Base-by-base conservation (phyloP, 1,139 yeast genomes). In the Meyerozyma carpophila region DNA sequence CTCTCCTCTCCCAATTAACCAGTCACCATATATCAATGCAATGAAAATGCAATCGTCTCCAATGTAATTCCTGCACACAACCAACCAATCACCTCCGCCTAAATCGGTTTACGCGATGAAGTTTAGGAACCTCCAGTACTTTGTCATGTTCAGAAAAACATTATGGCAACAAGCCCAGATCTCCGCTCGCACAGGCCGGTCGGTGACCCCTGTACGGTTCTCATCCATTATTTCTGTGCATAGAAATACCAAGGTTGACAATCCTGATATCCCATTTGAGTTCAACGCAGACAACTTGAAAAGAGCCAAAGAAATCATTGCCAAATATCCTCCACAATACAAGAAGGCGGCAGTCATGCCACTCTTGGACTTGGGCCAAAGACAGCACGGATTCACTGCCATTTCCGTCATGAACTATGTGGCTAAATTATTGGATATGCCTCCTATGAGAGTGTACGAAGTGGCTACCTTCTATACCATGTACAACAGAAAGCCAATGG, bases 391-490 rank as follows among this genome's bases (percentile, higher is more conserved):
- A 0, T 88, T 84, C 72, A 85, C 95, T 41, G 85, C 95, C 41
- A 86, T 89, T 53, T 77, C 91, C 25, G 96, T 90, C 50, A 87
- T 93, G 93, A 89, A 91, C 70, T 90, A 91, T 62, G 95, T 88
- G 38, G 96, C 95, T 48, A 81, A 84, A 66, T 61, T 84, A 59
- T 76, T 87, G 58, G 93, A 87, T 58, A 84, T 88, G 84, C 96
- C 96, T 28, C 95, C 95, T 50, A 88, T 88, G 96, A 81, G 96
- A 70, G 96, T 88, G 28, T 88, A 88, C 65, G 96, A 88, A 65
- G 96, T 88, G 48, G 96, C 96, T 36, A 85, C 95, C 41, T 88
- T 88, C 70, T 88, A 88, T 70, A 87, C 96, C 57, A 88, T 88
- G 96, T 88, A 83, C 72, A 86, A 86, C 69, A 81, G 95, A 66